Percentiles rank a stretch among this genome's conserved stretches.
Evolutionary conservation across 163 green algal genomes (phyloP).

Genomic region (Chloromonas sp.): DNA sequence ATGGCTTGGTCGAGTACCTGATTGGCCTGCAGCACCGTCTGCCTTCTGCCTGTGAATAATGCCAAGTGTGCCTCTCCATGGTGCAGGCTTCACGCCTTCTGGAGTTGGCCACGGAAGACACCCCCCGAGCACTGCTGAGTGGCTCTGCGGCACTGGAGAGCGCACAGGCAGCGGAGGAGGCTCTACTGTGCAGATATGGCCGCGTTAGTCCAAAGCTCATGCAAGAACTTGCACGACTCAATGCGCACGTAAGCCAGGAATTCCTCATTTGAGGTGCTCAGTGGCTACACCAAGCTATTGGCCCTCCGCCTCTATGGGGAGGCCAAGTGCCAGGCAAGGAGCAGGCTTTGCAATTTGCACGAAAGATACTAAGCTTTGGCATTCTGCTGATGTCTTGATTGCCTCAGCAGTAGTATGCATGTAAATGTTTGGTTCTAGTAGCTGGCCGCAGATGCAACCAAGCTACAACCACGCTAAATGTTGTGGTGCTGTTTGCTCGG

Average conservation of each 20-base stretch:
- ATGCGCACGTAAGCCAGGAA: background rate
- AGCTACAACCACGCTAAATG: too few relatives aligned
- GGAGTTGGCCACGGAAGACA: background rate
- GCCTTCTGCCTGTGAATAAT: background rate
- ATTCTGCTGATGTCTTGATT: too few relatives aligned
- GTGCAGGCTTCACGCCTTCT: background rate
- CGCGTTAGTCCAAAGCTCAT: background rate
- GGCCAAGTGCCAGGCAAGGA: too few relatives aligned
- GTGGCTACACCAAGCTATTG: too few relatives aligned
- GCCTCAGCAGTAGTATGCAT: too few relatives aligned
- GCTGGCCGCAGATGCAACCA: too few relatives aligned
- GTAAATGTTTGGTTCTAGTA: too few relatives aligned
- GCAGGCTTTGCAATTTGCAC: too few relatives aligned
- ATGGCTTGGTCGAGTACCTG: background rate
- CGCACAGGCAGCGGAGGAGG: background rate
- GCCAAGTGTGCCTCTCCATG: background rate
- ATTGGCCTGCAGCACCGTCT: background rate
- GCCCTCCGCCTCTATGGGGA: too few relatives aligned
- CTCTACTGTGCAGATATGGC: background rate
- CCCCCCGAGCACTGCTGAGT: background rate
- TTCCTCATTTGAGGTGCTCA: background rate
- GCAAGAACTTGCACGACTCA: background rate
- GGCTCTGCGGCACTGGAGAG: background rate
- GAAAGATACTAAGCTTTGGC: too few relatives aligned
- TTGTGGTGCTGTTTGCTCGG: too few relatives aligned